These are phyloP conservation scores for Tillandsia leiboldiana DNA, from an alignment of 176 grass and related monocot species.

Conservation along the genomic window DNA sequence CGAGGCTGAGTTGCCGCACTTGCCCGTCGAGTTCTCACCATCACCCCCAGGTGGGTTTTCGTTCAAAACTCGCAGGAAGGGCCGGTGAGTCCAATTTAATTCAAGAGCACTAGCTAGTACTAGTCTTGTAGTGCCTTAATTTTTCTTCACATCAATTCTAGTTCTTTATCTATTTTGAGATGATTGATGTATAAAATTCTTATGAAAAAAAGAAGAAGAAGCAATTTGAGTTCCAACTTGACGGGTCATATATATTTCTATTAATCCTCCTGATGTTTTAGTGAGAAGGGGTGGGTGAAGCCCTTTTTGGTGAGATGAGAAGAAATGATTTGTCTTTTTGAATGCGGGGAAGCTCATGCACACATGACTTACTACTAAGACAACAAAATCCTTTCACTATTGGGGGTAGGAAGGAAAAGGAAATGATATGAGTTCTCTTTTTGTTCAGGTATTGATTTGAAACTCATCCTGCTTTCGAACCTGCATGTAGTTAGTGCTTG, in stretches of 20 bases:
- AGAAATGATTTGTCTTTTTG: not conserved
- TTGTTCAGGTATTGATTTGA: slow-evolving; percentile 18
- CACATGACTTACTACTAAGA: no score
- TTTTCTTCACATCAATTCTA: slow-evolving; percentile 30
- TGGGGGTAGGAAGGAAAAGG: no score
- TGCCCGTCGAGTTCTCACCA: slow-evolving; percentile 78
- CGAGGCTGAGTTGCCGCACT: slow-evolving; percentile 53
- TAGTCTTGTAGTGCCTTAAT: slow-evolving; percentile 19
- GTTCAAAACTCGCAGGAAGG: slow-evolving; percentile 60
- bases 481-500: slow-evolving; percentile 27
- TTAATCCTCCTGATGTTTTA: not conserved
- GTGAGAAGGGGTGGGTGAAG: not conserved
- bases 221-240: slow-evolving; percentile 17
- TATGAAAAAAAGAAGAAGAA: slow-evolving; percentile 6
- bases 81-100: slow-evolving; percentile 34
- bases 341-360: not conserved
- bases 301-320: slow-evolving; percentile 15
- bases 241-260: not conserved
- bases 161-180: slow-evolving; percentile 21
- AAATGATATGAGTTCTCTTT: not conserved
- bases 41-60: slow-evolving; percentile 60
- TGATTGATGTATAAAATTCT: slow-evolving; percentile 32
- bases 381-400: no score
- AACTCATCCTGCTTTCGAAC: slow-evolving; percentile 31
- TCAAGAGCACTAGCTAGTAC: slow-evolving; percentile 17